Evolutionary conservation across 805 yeast genomes (phyloP), one percentile per base, ranked within the genome.

Genomic region (Kregervanrija delftensis): DNA sequence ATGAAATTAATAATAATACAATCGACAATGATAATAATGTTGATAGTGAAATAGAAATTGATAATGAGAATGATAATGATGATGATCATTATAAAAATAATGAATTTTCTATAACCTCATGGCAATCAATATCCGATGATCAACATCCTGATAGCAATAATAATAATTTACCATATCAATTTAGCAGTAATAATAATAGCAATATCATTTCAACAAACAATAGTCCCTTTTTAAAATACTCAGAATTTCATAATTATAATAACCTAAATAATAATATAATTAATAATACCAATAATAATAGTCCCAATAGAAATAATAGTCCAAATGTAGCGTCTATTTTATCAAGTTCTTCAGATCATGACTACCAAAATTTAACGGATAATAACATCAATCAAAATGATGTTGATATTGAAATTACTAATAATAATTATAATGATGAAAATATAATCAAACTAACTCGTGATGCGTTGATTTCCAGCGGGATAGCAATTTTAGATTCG

Each of bases 91-190:
- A 47, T 36, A 46, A 38, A 16, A 51, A 55, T 36, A 50, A 49
- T n/a, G 66, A 62, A 33, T 63, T 63, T 46, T 61, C 66, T 2
- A 49, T 58, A 12, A 60, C 66, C 13, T 64, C 68, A 16, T 64
- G 68, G 68, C 67, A 63, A 44, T 56, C 64, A 13, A 52, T 63
- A 10, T 55, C 60, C 4, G 15, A 35, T 4, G 45, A 41, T 10
- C 30, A 35, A 30, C 41, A 44, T 5, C 31, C 13, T 11, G 33
- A 35, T 12, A 36, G 40, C 11, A 31, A 31, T 30, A 12, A 13
- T 17, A 9, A 28, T 12, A 28, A 9, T 9, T n/a, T 11, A 22
- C 37, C 44, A 5, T 41, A 41, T n/a, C 41, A 30, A 35, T 22
- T 41, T 30, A 4, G 17, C 10, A 38, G 40, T 14, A 39, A 39